Evolutionary conservation across 768 basidiomycete species (phyloP).

Genomic region (Lactifluus pinguis): DNA sequence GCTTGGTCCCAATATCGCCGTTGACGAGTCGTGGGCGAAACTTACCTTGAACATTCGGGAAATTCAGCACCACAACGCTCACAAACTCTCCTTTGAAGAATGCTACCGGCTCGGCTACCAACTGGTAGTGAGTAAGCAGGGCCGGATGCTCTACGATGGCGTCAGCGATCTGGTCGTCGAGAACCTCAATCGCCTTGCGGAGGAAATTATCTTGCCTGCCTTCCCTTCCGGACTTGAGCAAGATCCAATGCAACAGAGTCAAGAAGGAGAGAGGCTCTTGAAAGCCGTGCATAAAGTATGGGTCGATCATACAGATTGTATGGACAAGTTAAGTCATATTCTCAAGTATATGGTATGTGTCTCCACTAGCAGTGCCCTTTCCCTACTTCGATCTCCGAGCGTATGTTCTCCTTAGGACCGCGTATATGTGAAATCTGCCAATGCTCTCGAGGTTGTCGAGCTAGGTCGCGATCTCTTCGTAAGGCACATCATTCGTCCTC

Average conservation of each 20-base stretch:
- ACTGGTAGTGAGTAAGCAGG: slow-evolving; percentile 82
- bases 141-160: slow-evolving; percentile 80
- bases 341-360: slow-evolving; percentile 86
- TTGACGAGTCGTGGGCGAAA: slow-evolving; percentile 75
- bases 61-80: slow-evolving; percentile 91
- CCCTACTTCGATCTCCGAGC: slow-evolving; percentile 16
- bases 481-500: slow-evolving; percentile 64
- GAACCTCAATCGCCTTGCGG: slow-evolving; percentile 75
- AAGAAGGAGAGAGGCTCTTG: slow-evolving; percentile 79
- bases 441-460: slow-evolving; percentile 72
- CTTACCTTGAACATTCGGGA: slow-evolving; percentile 82
- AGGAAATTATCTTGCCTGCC: slow-evolving; percentile 64
- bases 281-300: slow-evolving; percentile 79
- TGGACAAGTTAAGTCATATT: slow-evolving; percentile 82
- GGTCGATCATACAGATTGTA: slow-evolving; percentile 87
- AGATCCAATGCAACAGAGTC: slow-evolving; percentile 66
- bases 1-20: slow-evolving; percentile 69
- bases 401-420: slow-evolving; percentile 60
- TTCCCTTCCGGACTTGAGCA: slow-evolving; percentile 66
- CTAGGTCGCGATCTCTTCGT: slow-evolving; percentile 80
- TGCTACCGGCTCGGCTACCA: slow-evolving; percentile 93
- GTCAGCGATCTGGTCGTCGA: slow-evolving; percentile 69
- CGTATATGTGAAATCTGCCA: slow-evolving; percentile 66
- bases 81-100: slow-evolving; percentile 84
- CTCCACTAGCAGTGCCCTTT: background rate